Percentiles rank a stretch among this genome's conserved stretches.
Conservation (phyloP, 331 rosid genomes). For the Telfairia occidentalis region DNA sequence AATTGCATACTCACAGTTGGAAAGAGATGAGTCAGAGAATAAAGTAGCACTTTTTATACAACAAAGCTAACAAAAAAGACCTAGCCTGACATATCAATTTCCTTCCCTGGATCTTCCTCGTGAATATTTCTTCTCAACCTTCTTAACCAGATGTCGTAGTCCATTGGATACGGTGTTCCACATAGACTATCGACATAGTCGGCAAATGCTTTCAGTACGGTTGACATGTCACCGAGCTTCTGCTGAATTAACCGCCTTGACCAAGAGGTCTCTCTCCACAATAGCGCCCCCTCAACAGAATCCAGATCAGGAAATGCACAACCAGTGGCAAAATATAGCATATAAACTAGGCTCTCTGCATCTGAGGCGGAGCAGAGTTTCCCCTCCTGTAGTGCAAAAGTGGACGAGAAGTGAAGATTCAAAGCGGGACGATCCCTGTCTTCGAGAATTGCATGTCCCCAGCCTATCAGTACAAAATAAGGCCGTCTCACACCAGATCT, state of each 20-base stretch:
- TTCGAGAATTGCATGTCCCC: constrained; percentile 97
- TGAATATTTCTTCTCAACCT: constrained; percentile 68
- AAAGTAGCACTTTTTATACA: background rate
- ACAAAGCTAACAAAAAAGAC: background rate
- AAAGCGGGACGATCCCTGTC: constrained; percentile 93
- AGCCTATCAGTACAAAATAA: constrained; percentile 69
- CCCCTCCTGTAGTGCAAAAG: constrained; percentile 90
- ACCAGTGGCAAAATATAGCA: constrained; percentile 83
- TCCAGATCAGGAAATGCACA: constrained; percentile 73
- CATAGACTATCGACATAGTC: constrained; percentile 97
- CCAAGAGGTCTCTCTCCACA: constrained; percentile 95
- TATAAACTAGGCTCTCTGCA: constrained; percentile 92
- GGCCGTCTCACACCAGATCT: constrained; percentile 45
- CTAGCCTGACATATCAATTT: constrained; percentile 51
- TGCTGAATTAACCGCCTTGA: constrained; percentile 90
- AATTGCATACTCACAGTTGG: background rate
- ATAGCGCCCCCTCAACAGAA: constrained; percentile 90
- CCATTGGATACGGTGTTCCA: constrained; percentile 96
- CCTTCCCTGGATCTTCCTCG: constrained; percentile 80
- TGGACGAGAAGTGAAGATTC: constrained; percentile 92
- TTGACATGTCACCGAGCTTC: constrained; percentile 78
- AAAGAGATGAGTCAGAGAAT: background rate
- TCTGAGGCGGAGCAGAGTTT: constrained; percentile 92
- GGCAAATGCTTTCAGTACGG: constrained; percentile 80
- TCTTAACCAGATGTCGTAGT: constrained; percentile 86